Conservation (phyloP, 306 rosid genomes). For the Nissolia schottii region DNA sequence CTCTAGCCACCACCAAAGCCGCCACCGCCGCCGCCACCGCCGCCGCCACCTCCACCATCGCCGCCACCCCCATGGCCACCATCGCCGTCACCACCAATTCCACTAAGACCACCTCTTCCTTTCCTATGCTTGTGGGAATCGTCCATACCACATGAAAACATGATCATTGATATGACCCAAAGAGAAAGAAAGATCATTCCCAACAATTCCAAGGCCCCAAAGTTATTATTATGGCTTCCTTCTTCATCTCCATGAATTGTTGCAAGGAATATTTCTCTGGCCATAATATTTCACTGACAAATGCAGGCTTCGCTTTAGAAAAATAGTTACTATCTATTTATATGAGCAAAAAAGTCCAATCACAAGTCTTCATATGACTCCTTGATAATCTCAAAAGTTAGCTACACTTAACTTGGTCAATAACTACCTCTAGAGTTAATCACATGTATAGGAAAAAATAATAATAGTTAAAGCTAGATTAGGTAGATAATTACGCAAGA, state of each 20-base stretch:
- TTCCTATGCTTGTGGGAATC: not conserved
- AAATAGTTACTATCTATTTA: not conserved
- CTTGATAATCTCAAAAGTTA: not conserved
- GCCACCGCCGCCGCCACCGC: not conserved
- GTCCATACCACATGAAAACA: constrained; percentile 32
- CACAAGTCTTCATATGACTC: not conserved
- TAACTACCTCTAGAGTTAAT: not conserved
- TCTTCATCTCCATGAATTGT: not conserved
- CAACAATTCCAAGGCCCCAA: not conserved
- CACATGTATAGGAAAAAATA: not conserved
- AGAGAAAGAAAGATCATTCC: constrained; percentile 31
- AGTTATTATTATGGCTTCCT: not conserved
- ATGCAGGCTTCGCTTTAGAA: not conserved
- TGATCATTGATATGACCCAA: constrained; percentile 29
- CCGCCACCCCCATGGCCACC: not conserved
- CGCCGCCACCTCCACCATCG: not conserved
- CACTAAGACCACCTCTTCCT: not conserved
- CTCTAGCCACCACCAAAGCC: not conserved
- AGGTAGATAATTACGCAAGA: not conserved
- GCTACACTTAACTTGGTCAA: not conserved
- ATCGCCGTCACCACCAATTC: constrained; percentile 17
- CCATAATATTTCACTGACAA: constrained; percentile 17
- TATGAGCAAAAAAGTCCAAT: not conserved
- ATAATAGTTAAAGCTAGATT: not conserved
- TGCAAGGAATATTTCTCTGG: constrained; percentile 2